phyloP scores from a whole-genome alignment of 306 rosid genomes.

The Citrullus amarus region DNA sequence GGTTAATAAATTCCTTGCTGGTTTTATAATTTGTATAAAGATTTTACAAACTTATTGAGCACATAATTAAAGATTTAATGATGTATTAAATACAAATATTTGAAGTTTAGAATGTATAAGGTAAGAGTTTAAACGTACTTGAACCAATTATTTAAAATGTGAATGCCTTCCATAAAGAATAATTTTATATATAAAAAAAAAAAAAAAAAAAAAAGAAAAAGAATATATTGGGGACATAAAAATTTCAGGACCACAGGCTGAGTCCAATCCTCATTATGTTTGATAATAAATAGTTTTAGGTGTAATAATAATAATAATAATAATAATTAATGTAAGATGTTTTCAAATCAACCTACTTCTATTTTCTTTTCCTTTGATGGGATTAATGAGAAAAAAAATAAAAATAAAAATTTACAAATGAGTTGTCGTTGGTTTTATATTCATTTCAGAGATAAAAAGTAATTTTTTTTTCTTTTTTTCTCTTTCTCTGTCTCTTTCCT shows the following conservation, averaged over 20 bases:
- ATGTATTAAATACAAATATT: too few relatives aligned
- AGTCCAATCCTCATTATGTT: not conserved
- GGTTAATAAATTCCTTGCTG: too few relatives aligned
- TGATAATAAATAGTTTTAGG: not conserved
- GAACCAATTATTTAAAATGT: not conserved
- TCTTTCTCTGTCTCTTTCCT: not conserved
- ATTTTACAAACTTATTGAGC: too few relatives aligned
- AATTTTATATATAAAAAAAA: not conserved
- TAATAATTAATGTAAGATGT: not conserved
- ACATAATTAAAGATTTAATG: too few relatives aligned
- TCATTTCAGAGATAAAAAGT: not conserved
- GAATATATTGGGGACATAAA: not conserved
- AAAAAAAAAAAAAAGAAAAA: too few relatives aligned
- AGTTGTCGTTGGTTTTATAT: not conserved
- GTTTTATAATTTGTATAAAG: too few relatives aligned
- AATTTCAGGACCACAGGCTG: not conserved
- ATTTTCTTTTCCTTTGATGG: not conserved
- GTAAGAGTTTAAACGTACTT: too few relatives aligned
- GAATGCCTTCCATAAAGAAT: not conserved
- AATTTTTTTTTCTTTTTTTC: not conserved
- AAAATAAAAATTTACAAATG: not conserved
- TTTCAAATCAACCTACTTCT: not conserved
- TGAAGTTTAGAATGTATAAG: too few relatives aligned
- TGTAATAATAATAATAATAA: not conserved
- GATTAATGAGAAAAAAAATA: not conserved